These are phyloP conservation scores for Adansonia madagascariensis DNA, from an alignment of 441 rosid genomes.

Conservation along the genomic window DNA sequence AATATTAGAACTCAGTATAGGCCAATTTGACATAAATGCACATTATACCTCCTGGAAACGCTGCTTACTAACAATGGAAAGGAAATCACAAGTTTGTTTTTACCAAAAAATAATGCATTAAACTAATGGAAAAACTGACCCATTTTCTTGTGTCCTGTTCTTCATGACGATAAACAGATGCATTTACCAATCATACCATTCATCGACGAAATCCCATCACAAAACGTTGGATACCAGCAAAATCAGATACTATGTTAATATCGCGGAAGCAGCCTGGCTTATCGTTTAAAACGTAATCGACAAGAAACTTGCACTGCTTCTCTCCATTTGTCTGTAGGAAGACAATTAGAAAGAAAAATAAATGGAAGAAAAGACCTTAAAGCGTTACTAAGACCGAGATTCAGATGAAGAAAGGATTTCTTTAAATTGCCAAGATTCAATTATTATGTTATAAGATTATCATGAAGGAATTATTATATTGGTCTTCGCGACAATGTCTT, in stretches of 20 bases:
- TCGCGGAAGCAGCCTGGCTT: conserved; percentile 51
- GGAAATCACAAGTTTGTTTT: not conserved
- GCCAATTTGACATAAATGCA: not conserved
- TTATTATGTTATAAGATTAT: not conserved
- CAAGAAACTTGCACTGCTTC: conserved; percentile 71
- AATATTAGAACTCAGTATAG: not conserved
- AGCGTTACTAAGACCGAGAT: conserved; percentile 19
- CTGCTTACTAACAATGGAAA: not conserved
- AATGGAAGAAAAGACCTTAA: not conserved
- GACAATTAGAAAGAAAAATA: not conserved
- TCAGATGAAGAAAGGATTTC: conserved; percentile 1
- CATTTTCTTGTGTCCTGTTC: not conserved
- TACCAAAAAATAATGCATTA: not conserved
- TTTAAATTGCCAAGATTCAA: conserved; percentile 11
- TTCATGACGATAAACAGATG: not conserved
- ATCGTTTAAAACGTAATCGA: conserved; percentile 53
- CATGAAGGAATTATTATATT: not conserved
- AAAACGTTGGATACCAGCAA: conserved; percentile 66
- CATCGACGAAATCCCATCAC: conserved; percentile 63
- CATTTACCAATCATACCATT: conserved; percentile 21
- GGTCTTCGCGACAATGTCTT: not conserved
- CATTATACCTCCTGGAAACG: not conserved
- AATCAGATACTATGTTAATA: conserved; percentile 61
- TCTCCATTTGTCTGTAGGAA: conserved; percentile 77
- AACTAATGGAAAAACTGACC: not conserved